A percentile compares a stretch with the other conserved stretches of the same genome.
Evolutionary conservation across 371 early-diverging fungal species (phyloP).

Genomic region (Mortierella sp.): DNA sequence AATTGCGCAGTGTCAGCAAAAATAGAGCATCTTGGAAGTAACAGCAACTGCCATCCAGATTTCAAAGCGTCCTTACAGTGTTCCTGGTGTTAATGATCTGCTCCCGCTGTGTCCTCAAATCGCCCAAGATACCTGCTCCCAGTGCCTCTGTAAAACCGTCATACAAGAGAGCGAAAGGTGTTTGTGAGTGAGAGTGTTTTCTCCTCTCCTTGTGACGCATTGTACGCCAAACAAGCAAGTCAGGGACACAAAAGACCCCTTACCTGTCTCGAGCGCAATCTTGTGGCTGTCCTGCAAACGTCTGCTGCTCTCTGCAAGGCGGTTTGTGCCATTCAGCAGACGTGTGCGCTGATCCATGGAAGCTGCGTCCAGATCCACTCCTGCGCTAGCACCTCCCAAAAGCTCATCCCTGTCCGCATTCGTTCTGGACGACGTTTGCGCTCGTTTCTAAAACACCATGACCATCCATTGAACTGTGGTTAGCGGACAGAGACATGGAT

Average conservation of each 20-base stretch:
- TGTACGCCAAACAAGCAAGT: not conserved
- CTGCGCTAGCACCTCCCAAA: constrained; percentile 62
- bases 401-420: constrained; percentile 72
- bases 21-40: no score
- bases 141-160: constrained; percentile 68
- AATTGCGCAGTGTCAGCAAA: no score
- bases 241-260: not conserved
- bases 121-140: constrained; percentile 85
- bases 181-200: not conserved
- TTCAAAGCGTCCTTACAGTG: constrained; percentile 64
- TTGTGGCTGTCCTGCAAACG: constrained; percentile 90
- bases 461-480: no score
- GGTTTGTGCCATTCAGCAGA: constrained; percentile 85
- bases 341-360: constrained; percentile 86
- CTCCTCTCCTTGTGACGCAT: not conserved
- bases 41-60: no score
- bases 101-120: constrained; percentile 88
- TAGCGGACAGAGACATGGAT: no score
- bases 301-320: constrained; percentile 79
- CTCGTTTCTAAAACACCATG: constrained; percentile 25
- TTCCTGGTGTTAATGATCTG: constrained; percentile 89
- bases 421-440: constrained; percentile 49
- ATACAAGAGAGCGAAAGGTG: not conserved
- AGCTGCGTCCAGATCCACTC: constrained; percentile 68
- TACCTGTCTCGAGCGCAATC: constrained; percentile 89